Conservation (phyloP, 139 green algal species). For the Chlamydomonas incerta region DNA sequence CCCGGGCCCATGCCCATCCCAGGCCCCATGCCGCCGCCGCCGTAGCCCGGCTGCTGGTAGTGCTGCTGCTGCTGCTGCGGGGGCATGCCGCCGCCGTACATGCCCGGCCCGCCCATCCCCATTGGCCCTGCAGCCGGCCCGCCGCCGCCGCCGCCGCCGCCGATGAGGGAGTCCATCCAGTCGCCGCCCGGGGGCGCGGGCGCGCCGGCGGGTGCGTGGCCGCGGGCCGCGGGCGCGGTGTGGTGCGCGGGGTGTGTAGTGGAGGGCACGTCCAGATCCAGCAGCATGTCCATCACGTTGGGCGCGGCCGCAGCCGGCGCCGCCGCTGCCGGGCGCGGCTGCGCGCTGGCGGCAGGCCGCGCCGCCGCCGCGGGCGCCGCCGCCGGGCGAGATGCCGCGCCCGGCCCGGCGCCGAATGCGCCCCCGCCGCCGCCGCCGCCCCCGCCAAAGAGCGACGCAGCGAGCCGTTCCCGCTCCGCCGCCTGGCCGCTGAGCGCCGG, state of each 20-base stretch:
- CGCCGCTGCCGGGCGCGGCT: background rate
- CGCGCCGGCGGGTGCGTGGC: background rate
- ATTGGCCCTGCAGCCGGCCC: background rate
- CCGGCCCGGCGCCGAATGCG: background rate
- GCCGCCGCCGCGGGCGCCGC: background rate
- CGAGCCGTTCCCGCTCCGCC: slow-evolving; percentile 54
- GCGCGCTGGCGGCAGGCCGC: no score
- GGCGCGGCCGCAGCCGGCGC: background rate
- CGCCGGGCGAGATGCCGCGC: background rate
- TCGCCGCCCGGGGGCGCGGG: background rate
- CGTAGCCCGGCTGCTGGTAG: background rate
- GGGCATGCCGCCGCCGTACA: background rate
- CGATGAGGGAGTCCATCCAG: slow-evolving; percentile 38
- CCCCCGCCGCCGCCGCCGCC: background rate
- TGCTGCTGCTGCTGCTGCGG: background rate
- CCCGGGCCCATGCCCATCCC: background rate
- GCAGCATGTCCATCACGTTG: slow-evolving; percentile 43
- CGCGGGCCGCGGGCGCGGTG: background rate
- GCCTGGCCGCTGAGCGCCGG: background rate
- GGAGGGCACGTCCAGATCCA: slow-evolving; percentile 46
- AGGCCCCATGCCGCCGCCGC: background rate
- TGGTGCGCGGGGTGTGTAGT: background rate
- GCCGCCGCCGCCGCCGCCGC: background rate
- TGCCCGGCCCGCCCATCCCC: background rate
- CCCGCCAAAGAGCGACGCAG: slow-evolving; percentile 65